Evolutionary conservation across 371 early-diverging fungal species (phyloP), one percentile per base, ranked within the genome.

Genomic region (Rhizopus sp.): DNA sequence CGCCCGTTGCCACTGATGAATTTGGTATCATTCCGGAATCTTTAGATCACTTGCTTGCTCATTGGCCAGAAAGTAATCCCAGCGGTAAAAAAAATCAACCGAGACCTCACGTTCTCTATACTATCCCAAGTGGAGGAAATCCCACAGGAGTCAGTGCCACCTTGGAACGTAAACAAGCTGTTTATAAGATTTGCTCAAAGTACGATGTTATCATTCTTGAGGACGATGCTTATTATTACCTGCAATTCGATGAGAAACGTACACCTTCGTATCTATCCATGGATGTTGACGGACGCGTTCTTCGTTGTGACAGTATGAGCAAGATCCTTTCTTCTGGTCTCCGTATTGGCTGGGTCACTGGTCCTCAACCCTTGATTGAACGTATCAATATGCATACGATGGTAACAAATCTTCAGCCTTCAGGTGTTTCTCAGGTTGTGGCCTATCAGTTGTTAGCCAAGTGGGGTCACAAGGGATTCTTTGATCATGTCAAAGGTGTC

Each of bases 251-350:
- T 13, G 33, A 39, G 13, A 23, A 59, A 3, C 75, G 80, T 12
- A 66, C 72, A 0, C 83, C 88, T 0, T 85, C 85, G 2, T 93
- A 90, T 66, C 71, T 91, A 9, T 88, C 90, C 1, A 70, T 94
- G 72, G 93, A 93, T 77, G 73, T 69, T 0, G 90, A 93, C 60
- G 88, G 84, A 9, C 83, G 93, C 31, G 93, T 94, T 0, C 64
- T 94, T n/a, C 80, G 94, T 5, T 88, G 90, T 54, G 94, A 94
- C 60, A 88, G 88, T 51, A 82, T 92, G 72, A 85, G 87, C 57
- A 94, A 94, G 69, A 84, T 92, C 30, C 51, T 93, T 54, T 87
- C 90, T 0, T 82, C 90, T 5, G 94, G 94, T 29, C 63, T 88
- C 29, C 84, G 94, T 50, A 49, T 92, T 2, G 93, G 92, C 7